Percentiles rank a stretch among this genome's conserved stretches.
Conservation (phyloP, 2,329 filamentous ascomycete species). For the Plectosphaerella plurivora region DNA sequence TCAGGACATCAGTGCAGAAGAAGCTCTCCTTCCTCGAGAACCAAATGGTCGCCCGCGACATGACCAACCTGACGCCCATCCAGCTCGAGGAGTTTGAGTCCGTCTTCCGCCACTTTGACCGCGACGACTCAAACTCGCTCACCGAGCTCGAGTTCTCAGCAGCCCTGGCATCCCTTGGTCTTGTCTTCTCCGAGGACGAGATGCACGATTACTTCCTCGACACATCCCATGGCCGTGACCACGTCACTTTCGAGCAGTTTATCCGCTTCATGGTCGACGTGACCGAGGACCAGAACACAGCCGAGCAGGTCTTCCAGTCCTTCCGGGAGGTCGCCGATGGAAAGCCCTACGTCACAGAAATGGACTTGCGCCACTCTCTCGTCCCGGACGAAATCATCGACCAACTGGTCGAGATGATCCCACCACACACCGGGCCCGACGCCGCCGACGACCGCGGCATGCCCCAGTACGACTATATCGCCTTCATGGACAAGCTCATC, state of each 20-base stretch:
- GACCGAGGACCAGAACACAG: slow-evolving; percentile 97
- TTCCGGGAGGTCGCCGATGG: slow-evolving; percentile 97
- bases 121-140: slow-evolving; percentile 83
- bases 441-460: slow-evolving; percentile 78
- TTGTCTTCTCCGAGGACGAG: slow-evolving; percentile 95
- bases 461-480: slow-evolving; percentile 92
- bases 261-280: slow-evolving; percentile 99
- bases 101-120: slow-evolving; percentile 96
- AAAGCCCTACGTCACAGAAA: slow-evolving; percentile 97
- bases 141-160: slow-evolving; percentile 95
- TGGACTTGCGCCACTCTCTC: slow-evolving; percentile 89
- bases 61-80: slow-evolving; percentile 98
- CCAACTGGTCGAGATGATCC: slow-evolving; percentile 83
- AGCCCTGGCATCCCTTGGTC: slow-evolving; percentile 85
- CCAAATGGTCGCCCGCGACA: slow-evolving; percentile 95
- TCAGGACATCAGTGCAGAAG: slow-evolving; percentile 89
- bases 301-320: slow-evolving; percentile 96
- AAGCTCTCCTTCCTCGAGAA: slow-evolving; percentile 97
- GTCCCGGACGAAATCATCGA: slow-evolving; percentile 98
- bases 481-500: slow-evolving; percentile 90
- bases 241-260: slow-evolving; percentile 96
- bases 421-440: slow-evolving; percentile 77
- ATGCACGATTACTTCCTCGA: slow-evolving; percentile 95
- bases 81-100: slow-evolving; percentile 98
- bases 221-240: slow-evolving; percentile 72